Evolutionary conservation across 805 yeast species (phyloP), one percentile per base, ranked within the genome.

Genomic region (Candida coquimbonensis): DNA sequence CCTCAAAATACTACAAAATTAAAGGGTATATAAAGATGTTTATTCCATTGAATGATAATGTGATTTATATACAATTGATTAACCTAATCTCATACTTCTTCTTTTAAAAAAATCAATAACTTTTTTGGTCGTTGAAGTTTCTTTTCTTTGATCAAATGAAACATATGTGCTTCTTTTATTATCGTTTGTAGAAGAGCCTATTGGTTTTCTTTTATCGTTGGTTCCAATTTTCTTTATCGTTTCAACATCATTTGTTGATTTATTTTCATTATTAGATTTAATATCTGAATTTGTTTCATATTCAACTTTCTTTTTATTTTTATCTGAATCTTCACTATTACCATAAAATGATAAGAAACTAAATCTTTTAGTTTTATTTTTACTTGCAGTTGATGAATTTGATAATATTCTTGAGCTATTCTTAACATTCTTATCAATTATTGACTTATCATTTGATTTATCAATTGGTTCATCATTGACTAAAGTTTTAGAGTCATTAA

Each of bases 61-160:
- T 21, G 3, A 21, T 21, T 27, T 29, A 29, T 16, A 33, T 33
- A 33, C 36, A 16, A 33, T 33, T 33, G 7, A n/a, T 17, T 27
- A 44, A 46, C 45, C 46, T 41, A 51, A 50, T 16, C 63, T 53
- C 64, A 68, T 61, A 51, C 74, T 78, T 65, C 87, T 76, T 64
- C 90, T 74, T 60, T 82, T 82, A 69, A 83, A 83, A 61, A 83
- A 83, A 61, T 83, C 90, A 74, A 83, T 78, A 9, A 83, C 89
- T 55, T 79, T 80, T 59, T 81, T 78, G 6, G 93, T 88, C 2
- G 93, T 83, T 40, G 89, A 81, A 19, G 80, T 78, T 53, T 81
- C 87, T 53, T 75, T 78, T 45, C 55, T 60, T 43, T 54, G 60
- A 38, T 53, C 57, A 44, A 59, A 56, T 42, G 58, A 57, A 26